Base-by-base conservation (phyloP, 1,284 basidiomycete genomes). In the Testicularia cyperi region DNA sequence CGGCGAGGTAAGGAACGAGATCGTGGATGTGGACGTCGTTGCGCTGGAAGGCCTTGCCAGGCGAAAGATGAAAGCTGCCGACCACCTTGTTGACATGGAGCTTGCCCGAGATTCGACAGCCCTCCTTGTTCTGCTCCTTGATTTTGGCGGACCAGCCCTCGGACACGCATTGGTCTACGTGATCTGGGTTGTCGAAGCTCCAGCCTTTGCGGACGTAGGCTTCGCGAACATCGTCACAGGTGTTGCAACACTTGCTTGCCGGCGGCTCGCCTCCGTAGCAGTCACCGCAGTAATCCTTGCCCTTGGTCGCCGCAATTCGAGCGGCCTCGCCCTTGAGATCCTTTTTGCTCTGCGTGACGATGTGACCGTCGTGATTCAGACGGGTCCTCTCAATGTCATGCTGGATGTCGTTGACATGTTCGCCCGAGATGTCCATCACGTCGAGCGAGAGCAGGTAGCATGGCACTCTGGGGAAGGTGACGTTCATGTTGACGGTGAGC, bases 391-490 rank as follows among this genome's bases (percentile, higher is more conserved):
- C 72, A 52, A 98, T 83, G 73, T 92, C 91, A 78, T 97, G 94
- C 34, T 63, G 57, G 14, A 76, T 65, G 29, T 76, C 71, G 53
- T 86, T 83, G 75, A 95, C 91, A 32, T 88, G 85, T 80, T 97
- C 94, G 21, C 95, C 95, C 46, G 88, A 90, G 56, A 98, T 95
- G 76, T 99, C 95, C 88, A 96, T 95, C 41, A 98, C 85, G 77
- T 98, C 95, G 43, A 98, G 43, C 37, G 63, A 67, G 20, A 75
- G 49, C 16, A 75, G 44, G 79, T 95, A 98, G 79, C 95, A 99
- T 24, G 95, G 95, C 22, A 99, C 92, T 63, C 90, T 83, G 0
- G 95, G 94, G 79, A 98, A 99, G 2, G 89, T 91, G 47, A 99
- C 81, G 75, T 98, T 92, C 79, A 99, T 80, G 72, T 86, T 86